These are phyloP conservation scores for Psilocybe sp. DNA, from an alignment of 768 basidiomycete species.

Conservation along the genomic window DNA sequence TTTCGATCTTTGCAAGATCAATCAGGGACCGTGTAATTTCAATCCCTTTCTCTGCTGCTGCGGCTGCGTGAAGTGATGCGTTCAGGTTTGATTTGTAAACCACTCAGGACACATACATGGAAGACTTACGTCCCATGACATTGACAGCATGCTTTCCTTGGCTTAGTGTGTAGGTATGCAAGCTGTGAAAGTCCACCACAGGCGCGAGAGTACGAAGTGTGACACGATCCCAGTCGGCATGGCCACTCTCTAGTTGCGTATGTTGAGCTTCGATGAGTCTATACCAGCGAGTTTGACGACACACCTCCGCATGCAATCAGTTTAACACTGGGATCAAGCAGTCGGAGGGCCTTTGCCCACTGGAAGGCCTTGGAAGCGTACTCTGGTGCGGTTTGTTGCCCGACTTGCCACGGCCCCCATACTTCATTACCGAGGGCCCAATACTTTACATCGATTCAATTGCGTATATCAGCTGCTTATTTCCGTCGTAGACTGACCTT, in stretches of 20 bases:
- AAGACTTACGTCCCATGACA: constrained; percentile 45
- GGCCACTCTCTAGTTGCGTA: constrained; percentile 32
- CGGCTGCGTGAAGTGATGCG: constrained; percentile 23
- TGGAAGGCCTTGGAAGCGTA: constrained; percentile 55
- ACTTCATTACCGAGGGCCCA: constrained; percentile 48
- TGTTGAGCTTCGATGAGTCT: constrained; percentile 11
- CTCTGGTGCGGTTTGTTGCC: constrained; percentile 51
- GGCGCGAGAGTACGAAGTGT: constrained; percentile 38
- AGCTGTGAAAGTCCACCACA: constrained; percentile 49
- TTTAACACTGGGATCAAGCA: constrained; percentile 55
- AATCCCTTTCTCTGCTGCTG: constrained; percentile 52
- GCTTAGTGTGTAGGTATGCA: constrained; percentile 41
- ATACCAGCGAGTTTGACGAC: constrained; percentile 16
- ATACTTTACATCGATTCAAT: constrained; percentile 18
- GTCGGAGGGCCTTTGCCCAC: constrained; percentile 59
- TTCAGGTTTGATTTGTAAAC: background rate
- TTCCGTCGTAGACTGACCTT: constrained; percentile 22
- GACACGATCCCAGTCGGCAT: constrained; percentile 41
- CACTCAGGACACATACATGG: background rate
- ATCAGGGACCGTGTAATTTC: constrained; percentile 49
- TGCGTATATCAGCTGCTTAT: background rate
- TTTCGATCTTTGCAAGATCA: constrained; percentile 46
- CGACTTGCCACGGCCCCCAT: constrained; percentile 57
- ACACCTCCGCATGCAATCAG: constrained; percentile 53
- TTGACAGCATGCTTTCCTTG: constrained; percentile 48